A percentile compares a stretch with the other conserved stretches of the same genome.
Evolutionary conservation across 257 asterid species (phyloP).

Genomic region (Jacaranda mimosifolia): DNA sequence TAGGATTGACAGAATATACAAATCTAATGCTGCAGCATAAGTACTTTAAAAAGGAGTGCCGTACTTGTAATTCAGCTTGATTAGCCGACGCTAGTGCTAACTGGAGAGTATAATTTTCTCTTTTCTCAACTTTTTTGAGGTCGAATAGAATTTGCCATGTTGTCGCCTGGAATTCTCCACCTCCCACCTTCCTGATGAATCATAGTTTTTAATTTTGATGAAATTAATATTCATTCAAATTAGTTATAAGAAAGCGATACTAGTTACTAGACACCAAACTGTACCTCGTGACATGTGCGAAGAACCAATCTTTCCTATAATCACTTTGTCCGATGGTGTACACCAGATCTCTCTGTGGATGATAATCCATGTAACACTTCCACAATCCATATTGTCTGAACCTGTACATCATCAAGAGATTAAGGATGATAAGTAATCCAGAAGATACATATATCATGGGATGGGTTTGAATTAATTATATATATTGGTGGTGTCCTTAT

Average conservation of each 20-base stretch:
- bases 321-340: slow-evolving; percentile 57
- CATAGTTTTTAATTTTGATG: background rate
- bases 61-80: slow-evolving; percentile 44
- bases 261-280: background rate
- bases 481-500: background rate
- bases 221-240: background rate
- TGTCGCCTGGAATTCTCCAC: slow-evolving; percentile 14
- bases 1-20: too few species aligned
- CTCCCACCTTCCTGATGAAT: slow-evolving; percentile 29
- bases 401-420: slow-evolving; percentile 33
- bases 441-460: background rate
- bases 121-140: background rate
- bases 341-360: slow-evolving; percentile 54
- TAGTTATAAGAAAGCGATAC: background rate
- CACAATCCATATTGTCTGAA: slow-evolving; percentile 75
- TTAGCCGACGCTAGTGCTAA: slow-evolving; percentile 49
- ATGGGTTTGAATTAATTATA: background rate
- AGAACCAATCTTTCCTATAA: slow-evolving; percentile 66
- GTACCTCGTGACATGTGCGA: slow-evolving; percentile 66
- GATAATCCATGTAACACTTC: slow-evolving; percentile 51
- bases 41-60: background rate
- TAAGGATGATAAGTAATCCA: background rate
- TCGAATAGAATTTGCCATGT: slow-evolving; percentile 47
- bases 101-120: slow-evolving; percentile 44
- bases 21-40: too few species aligned